These are phyloP conservation scores for Tolypocladium ophioglossoides DNA, from an alignment of 2,329 filamentous ascomycete genomes.

Conservation along the genomic window DNA sequence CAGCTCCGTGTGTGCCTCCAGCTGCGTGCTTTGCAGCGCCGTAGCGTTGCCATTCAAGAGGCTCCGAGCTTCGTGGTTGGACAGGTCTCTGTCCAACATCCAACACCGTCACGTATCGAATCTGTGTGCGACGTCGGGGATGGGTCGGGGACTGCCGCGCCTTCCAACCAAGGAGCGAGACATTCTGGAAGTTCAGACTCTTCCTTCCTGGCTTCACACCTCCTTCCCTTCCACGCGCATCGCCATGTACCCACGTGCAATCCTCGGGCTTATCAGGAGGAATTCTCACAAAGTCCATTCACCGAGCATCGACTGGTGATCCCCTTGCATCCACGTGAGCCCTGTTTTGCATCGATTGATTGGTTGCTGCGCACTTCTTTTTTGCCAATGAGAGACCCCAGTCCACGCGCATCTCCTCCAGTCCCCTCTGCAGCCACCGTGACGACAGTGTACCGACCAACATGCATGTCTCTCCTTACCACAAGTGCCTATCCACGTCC, in stretches of 20 bases:
- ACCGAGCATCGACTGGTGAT: slow-evolving; percentile 1
- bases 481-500: not conserved
- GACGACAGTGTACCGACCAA: not conserved
- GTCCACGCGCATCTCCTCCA: too few species aligned
- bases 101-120: not conserved
- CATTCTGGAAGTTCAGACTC: slow-evolving; percentile 8
- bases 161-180: slow-evolving; percentile 1
- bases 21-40: not conserved
- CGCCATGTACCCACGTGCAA: not conserved
- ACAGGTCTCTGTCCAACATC: not conserved
- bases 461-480: slow-evolving; percentile 5
- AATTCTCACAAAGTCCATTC: slow-evolving; percentile 9
- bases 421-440: not conserved
- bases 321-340: not conserved
- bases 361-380: not conserved
- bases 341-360: slow-evolving; percentile 3
- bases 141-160: not conserved
- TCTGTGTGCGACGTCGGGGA: not conserved
- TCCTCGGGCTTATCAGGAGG: not conserved
- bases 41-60: not conserved
- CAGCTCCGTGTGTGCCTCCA: not conserved
- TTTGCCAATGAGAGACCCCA: slow-evolving; percentile 2
- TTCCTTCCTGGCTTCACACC: slow-evolving; percentile 1
- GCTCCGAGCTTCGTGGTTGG: not conserved
- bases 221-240: not conserved